Evolutionary conservation across 208 protist species (phyloP).

Genomic region (Zelonia costaricensis): DNA sequence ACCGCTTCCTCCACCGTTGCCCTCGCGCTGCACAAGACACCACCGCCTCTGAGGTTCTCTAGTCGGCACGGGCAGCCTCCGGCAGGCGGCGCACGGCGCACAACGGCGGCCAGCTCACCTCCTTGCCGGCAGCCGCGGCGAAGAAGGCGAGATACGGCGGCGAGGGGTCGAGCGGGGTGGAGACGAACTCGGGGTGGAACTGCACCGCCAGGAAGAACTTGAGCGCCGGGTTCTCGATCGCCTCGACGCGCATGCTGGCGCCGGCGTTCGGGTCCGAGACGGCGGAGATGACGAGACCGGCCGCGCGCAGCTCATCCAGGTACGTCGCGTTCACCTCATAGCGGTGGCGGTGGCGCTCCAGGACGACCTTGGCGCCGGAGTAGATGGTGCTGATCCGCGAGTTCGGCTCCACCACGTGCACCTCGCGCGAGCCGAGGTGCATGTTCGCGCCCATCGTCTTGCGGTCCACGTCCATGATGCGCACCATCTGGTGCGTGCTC

Average conservation of each 20-base stretch:
- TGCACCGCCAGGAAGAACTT: constrained; percentile 96
- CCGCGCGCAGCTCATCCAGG: constrained; percentile 84
- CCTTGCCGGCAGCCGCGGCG: constrained; percentile 75
- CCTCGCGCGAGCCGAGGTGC: constrained; percentile 96
- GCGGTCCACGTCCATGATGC: constrained; percentile 97
- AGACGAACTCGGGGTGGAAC: constrained; percentile 99
- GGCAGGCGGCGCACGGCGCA: constrained; percentile 52
- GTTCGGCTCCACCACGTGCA: constrained; percentile 69
- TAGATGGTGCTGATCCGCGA: constrained; percentile 87
- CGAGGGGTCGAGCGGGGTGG: constrained; percentile 93
- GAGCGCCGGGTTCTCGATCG: constrained; percentile 77
- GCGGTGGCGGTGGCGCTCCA: constrained; percentile 98
- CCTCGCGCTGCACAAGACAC: neutral
- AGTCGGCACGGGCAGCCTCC: neutral
- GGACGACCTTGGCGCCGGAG: constrained; percentile 66
- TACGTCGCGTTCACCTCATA: constrained; percentile 98
- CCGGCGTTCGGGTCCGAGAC: constrained; percentile 84
- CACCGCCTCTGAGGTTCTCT: neutral
- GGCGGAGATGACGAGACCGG: constrained; percentile 93
- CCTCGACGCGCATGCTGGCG: constrained; percentile 91
- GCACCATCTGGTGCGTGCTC: constrained; percentile 92
- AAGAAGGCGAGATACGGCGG: constrained; percentile 97
- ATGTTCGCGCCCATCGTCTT: constrained; percentile 98
- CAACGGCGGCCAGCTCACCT: constrained; percentile 57
- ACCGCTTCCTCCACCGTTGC: neutral